A percentile compares a stretch with the other conserved stretches of the same genome.
These are phyloP conservation scores for Diaporthe vaccinii DNA, from an alignment of 2,329 filamentous ascomycete genomes.

Conservation along the genomic window DNA sequence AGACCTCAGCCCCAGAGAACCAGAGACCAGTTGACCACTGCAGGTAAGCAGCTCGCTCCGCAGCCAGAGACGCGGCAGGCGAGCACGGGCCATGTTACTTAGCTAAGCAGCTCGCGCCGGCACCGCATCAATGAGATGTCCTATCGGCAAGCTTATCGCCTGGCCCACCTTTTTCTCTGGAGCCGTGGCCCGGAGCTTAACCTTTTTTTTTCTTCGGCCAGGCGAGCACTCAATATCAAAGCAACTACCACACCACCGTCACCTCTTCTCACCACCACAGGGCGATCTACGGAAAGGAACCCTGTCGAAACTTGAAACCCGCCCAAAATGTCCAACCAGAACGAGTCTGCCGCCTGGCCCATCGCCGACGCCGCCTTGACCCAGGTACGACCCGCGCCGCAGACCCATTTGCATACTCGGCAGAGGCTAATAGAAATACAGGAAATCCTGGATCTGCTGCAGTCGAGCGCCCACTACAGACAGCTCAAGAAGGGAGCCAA, in stretches of 20 bases:
- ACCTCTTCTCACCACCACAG: slow-evolving; percentile 50
- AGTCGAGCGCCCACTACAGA: slow-evolving; percentile 76
- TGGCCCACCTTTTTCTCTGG: slow-evolving; percentile 34
- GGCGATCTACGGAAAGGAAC: slow-evolving; percentile 75
- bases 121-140: slow-evolving; percentile 30
- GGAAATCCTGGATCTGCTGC: slow-evolving; percentile 86
- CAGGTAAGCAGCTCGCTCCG: neutral
- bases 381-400: slow-evolving; percentile 31
- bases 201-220: slow-evolving; percentile 8
- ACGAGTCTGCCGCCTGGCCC: slow-evolving; percentile 70
- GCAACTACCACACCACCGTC: slow-evolving; percentile 19
- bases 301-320: slow-evolving; percentile 53
- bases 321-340: slow-evolving; percentile 48
- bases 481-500: slow-evolving; percentile 93
- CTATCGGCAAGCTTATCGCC: slow-evolving; percentile 40
- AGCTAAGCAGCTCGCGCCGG: neutral
- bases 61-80: neutral
- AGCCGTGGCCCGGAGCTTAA: slow-evolving; percentile 13
- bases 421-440: slow-evolving; percentile 55
- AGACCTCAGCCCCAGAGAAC: slow-evolving; percentile 1
- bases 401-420: slow-evolving; percentile 59
- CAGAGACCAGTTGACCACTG: neutral
- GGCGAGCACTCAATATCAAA: neutral
- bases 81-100: slow-evolving; percentile 21
- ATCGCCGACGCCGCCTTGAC: slow-evolving; percentile 71